These are phyloP conservation scores for Phascolomyces articulosus DNA, from an alignment of 371 early-diverging fungal genomes.

Conservation along the genomic window DNA sequence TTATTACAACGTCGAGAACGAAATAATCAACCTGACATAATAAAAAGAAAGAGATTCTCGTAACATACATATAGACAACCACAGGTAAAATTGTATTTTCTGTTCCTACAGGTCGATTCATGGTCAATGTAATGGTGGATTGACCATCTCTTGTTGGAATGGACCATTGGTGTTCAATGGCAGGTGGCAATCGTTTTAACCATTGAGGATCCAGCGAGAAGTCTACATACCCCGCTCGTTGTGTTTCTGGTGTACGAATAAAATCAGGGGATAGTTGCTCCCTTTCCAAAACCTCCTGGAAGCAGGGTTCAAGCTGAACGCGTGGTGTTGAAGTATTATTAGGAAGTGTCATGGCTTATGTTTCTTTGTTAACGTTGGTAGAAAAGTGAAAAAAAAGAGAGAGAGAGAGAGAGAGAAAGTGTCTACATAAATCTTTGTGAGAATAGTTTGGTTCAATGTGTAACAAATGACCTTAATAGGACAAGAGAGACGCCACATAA, in stretches of 20 bases:
- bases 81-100: constrained; percentile 12
- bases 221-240: neutral
- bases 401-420: too few species aligned
- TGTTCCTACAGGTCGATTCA: constrained; percentile 4
- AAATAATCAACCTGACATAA: neutral
- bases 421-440: too few species aligned
- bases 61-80: constrained; percentile 11
- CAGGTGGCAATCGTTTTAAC: neutral
- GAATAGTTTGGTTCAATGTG: too few species aligned
- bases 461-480: too few species aligned
- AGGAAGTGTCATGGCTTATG: neutral
- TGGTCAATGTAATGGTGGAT: neutral
- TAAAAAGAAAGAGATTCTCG: neutral
- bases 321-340: neutral
- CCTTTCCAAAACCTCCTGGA: neutral
- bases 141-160: neutral
- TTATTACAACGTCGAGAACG: too few species aligned
- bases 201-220: neutral
- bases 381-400: too few species aligned
- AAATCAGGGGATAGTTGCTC: neutral
- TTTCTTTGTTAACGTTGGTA: too few species aligned
- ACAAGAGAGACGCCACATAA: too few species aligned
- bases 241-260: neutral
- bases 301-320: neutral
- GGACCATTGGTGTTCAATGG: neutral